phyloP scores from a whole-genome alignment of 1,139 yeast species.

The Geotrichum phurueaensis region DNA sequence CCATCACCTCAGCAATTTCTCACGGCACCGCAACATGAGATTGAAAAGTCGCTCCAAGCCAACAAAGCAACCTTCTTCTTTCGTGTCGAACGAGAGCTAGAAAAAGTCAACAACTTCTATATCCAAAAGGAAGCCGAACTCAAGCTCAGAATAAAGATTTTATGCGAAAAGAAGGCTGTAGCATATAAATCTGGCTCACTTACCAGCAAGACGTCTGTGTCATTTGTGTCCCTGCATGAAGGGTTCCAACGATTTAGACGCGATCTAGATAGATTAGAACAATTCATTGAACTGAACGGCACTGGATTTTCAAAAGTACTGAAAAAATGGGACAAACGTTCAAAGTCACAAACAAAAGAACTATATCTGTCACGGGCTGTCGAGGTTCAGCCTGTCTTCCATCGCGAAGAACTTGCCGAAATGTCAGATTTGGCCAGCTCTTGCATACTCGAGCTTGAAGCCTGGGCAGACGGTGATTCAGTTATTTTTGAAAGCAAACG shows the following conservation, averaged over 20 bases:
- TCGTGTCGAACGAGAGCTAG: conserved; percentile 86
- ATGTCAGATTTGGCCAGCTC: conserved; percentile 77
- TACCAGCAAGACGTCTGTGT: conserved; percentile 45
- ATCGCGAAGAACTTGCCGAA: conserved; percentile 77
- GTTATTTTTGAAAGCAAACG: conserved; percentile 32
- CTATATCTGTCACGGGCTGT: conserved; percentile 87
- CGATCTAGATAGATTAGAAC: conserved; percentile 81
- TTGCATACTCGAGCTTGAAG: conserved; percentile 75
- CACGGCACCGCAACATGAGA: conserved; percentile 27
- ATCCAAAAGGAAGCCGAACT: conserved; percentile 82
- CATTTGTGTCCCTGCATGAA: conserved; percentile 66
- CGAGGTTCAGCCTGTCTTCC: conserved; percentile 93
- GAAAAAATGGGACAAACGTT: conserved; percentile 96
- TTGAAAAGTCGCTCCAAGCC: conserved; percentile 66
- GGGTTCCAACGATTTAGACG: conserved; percentile 85
- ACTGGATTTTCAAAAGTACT: conserved; percentile 93
- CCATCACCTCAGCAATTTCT: conserved; percentile 27
- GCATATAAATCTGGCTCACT: conserved; percentile 43
- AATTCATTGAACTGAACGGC: conserved; percentile 87
- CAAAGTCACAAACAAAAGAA: conserved; percentile 91
- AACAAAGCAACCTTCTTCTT: conserved; percentile 92
- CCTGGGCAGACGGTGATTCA: conserved; percentile 71
- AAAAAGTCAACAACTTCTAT: conserved; percentile 85
- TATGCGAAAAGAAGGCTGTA: conserved; percentile 65
- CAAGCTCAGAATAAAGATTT: conserved; percentile 67